These are phyloP conservation scores for Epichloe scottii DNA, from an alignment of 2,329 filamentous ascomycete genomes.

Conservation along the genomic window DNA sequence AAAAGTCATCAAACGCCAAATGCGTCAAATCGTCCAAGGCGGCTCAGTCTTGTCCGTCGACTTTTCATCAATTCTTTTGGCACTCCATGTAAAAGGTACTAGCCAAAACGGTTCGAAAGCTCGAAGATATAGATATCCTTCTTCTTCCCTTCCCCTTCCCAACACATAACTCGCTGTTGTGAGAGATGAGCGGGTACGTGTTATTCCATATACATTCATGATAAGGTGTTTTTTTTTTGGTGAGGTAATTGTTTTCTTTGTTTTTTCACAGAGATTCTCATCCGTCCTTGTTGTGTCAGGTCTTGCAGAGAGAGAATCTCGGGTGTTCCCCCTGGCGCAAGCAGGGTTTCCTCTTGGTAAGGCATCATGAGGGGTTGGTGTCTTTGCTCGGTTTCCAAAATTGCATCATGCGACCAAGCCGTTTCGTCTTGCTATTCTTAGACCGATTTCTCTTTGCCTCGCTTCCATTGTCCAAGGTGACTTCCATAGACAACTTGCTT, in stretches of 20 bases:
- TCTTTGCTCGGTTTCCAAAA: constrained; percentile 60
- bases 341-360: background rate
- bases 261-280: background rate
- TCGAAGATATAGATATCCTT: background rate
- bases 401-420: constrained; percentile 62
- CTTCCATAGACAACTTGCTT: constrained; percentile 62
- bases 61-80: background rate
- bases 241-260: background rate
- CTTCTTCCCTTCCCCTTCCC: background rate
- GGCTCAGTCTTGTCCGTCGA: background rate
- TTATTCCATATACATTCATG: constrained; percentile 25
- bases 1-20: constrained; percentile 9
- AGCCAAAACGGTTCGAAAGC: background rate
- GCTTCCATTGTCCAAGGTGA: constrained; percentile 40
- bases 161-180: background rate
- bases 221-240: background rate
- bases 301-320: background rate
- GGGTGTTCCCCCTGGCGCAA: background rate
- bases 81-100: background rate
- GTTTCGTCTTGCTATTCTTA: constrained; percentile 52
- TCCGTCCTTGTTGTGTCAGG: background rate
- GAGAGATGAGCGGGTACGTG: constrained; percentile 20
- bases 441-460: constrained; percentile 40
- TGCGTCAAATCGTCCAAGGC: background rate
- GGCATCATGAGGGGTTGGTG: constrained; percentile 14